phyloP scores from a whole-genome alignment of 805 yeast species.

The Brettanomyces naardenensis region DNA sequence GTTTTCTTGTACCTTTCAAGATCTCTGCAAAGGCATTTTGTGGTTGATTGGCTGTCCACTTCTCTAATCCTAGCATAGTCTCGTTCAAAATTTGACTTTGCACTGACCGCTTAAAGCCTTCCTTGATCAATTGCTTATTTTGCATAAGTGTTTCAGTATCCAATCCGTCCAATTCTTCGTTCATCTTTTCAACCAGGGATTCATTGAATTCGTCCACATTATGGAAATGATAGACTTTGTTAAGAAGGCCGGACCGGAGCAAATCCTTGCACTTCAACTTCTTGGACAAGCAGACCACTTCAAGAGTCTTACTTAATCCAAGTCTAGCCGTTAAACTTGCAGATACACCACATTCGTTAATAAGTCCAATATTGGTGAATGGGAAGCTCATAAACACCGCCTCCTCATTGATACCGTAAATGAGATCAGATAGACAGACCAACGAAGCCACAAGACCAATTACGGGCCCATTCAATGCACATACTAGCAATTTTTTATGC shows the following conservation, averaged over 20 bases:
- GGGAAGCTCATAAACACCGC: conserved; percentile 62
- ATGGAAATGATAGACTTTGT: conserved; percentile 40
- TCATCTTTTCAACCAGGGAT: conserved; percentile 28
- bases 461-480: conserved; percentile 82
- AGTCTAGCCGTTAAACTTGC: conserved; percentile 60
- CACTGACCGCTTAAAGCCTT: conserved; percentile 25
- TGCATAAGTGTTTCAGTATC: conserved; percentile 36
- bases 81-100: conserved; percentile 55
- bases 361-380: conserved; percentile 75
- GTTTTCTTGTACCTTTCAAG: conserved; percentile 46
- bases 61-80: conserved; percentile 56
- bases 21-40: conserved; percentile 56
- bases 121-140: conserved; percentile 37
- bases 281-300: conserved; percentile 62
- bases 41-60: conserved; percentile 70
- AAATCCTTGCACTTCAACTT: conserved; percentile 58
- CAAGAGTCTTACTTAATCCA: conserved; percentile 66
- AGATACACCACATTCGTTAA: conserved; percentile 74
- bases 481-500: conserved; percentile 63
- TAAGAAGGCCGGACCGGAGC: conserved; percentile 49
- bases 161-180: conserved; percentile 31
- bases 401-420: conserved; percentile 52
- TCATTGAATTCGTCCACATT: conserved; percentile 35
- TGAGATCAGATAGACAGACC: conserved; percentile 67
- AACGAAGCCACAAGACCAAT: conserved; percentile 72